Evolutionary conservation across 1,284 basidiomycete species (phyloP), one percentile per base, ranked within the genome.

Genomic region (Microbotryum scabiosae): DNA sequence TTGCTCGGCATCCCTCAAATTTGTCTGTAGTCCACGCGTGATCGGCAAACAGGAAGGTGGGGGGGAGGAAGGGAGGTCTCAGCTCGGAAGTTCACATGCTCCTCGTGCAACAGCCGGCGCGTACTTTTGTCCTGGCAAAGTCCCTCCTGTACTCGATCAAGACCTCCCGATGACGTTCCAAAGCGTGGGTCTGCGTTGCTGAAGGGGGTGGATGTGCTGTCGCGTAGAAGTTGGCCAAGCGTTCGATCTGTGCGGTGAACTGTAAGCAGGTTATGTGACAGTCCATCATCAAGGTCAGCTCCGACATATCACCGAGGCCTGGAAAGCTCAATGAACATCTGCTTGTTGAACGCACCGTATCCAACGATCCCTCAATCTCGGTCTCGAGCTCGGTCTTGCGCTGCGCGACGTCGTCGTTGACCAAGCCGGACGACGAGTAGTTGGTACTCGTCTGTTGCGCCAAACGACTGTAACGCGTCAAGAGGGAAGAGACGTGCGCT

Each of bases 101-200:
- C 36, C 36, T 41, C 14, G 16, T 5, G 16, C 36, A 6, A 5
- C 5, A 12, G 36, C 36, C 9, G 16, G 36, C 36, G 14, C 36
- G 54, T 59, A 87, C 91, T 81, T 90, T 88, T 54, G 90, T 91
- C 67, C 92, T 80, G 56, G 79, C 78, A 63, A 90, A 82, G 73
- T 98, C 94, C 50, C 88, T 81, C 49, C 82, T 80, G 73, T 91
- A 90, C 73, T 97, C 94, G 69, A 87, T 84, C 59, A 90, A 84
- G 36, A 97, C 84, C 68, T 97, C 93, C 51, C 86, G 79, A 74
- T 98, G 94, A 49, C 92, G 79, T 73, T 94, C 88, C 36, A 94
- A 85, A 18, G 90, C 85, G 66, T 94, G 86, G 57, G 87, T 79
- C 83, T 94, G 90, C 2, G 88, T 86, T 59, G 86, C 82, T 0